phyloP scores from a whole-genome alignment of 345 rosid species.

The Eucalyptus cloeziana region DNA sequence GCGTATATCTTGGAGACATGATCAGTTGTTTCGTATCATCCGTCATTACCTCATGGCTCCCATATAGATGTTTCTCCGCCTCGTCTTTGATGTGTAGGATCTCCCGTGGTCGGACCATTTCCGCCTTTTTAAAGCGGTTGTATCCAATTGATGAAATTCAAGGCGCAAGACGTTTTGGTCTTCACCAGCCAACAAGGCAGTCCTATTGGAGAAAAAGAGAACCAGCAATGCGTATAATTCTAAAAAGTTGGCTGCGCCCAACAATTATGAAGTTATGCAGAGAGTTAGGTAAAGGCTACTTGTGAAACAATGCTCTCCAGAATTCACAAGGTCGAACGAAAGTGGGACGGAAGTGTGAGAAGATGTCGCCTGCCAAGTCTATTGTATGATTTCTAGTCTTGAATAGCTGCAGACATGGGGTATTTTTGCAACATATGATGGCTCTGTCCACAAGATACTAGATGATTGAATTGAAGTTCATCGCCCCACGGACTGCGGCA shows the following conservation, averaged over 20 bases:
- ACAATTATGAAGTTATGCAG: background rate
- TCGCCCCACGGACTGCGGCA: rapidly evolving
- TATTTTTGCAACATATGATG: too few species aligned
- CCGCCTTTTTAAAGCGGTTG: background rate
- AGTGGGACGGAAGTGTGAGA: too few species aligned
- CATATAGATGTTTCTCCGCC: background rate
- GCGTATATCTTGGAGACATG: background rate
- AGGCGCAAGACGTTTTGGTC: background rate
- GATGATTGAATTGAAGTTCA: too few species aligned
- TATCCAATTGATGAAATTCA: background rate
- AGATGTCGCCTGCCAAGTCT: too few species aligned
- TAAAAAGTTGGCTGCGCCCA: background rate
- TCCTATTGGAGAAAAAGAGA: background rate
- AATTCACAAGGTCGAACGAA: rapidly evolving
- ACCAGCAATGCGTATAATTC: background rate
- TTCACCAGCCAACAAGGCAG: background rate
- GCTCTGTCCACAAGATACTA: too few species aligned
- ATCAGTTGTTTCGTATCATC: background rate
- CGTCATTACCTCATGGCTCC: background rate
- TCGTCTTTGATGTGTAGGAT: background rate
- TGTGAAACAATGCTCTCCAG: too few species aligned
- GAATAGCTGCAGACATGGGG: too few species aligned
- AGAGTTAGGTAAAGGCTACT: too few species aligned
- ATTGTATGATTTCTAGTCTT: too few species aligned
- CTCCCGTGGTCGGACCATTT: background rate